Evolutionary conservation across 192 early-diverging fungal species (phyloP).

Genomic region (Oehlia diaphana): DNA sequence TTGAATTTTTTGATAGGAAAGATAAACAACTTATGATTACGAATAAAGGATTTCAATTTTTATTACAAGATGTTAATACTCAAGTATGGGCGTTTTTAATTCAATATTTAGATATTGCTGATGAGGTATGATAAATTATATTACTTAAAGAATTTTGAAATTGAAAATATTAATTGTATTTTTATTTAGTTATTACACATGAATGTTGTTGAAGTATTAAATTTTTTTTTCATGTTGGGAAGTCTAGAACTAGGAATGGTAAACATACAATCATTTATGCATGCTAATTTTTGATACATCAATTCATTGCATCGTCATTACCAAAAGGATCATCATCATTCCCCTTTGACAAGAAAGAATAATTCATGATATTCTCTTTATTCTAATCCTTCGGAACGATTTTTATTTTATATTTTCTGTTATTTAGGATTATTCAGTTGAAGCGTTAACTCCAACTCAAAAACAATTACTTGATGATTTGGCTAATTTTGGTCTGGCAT

Average conservation of each 20-base stretch:
- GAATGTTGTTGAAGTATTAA: slow-evolving; percentile 92
- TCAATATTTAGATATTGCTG: slow-evolving; percentile 88
- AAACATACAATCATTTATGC: background rate
- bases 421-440: slow-evolving; percentile 79
- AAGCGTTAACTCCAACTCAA: slow-evolving; percentile 82
- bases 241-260: slow-evolving; percentile 86
- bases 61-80: slow-evolving; percentile 89
- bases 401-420: background rate
- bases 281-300: too few relatives aligned
- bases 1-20: slow-evolving; percentile 28
- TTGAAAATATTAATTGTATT: background rate
- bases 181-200: slow-evolving; percentile 57
- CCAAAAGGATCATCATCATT: too few relatives aligned
- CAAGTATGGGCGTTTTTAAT: slow-evolving; percentile 97
- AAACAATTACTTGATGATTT: slow-evolving; percentile 85
- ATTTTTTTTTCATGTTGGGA: slow-evolving; percentile 92
- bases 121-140: slow-evolving; percentile 44
- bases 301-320: too few relatives aligned
- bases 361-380: too few relatives aligned
- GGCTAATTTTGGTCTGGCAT: slow-evolving; percentile 85
- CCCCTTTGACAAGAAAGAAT: too few relatives aligned
- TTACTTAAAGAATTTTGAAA: background rate
- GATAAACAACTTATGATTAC: slow-evolving; percentile 72
- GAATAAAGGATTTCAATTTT: slow-evolving; percentile 96
- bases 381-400: too few relatives aligned